Evolutionary conservation across 1,284 basidiomycete genomes (phyloP).

Genomic region (Thecaphora frezii): DNA sequence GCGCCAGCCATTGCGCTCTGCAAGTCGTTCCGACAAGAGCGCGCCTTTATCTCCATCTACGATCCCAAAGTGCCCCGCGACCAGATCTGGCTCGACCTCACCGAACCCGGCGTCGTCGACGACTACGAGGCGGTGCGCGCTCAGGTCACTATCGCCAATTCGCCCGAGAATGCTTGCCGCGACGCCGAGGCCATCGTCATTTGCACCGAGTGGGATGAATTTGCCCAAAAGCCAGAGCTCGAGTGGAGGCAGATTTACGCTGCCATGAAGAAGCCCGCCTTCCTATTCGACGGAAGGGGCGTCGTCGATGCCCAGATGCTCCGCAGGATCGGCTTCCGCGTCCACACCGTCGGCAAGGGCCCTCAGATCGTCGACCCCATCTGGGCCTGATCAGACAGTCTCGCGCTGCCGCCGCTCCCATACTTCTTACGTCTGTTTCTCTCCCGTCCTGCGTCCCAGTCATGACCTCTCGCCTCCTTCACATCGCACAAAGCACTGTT

Average conservation of each 20-base stretch:
- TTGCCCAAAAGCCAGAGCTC: conserved; percentile 66
- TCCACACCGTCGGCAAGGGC: conserved; percentile 62
- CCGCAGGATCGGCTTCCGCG: conserved; percentile 87
- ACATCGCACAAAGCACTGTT: too few species aligned
- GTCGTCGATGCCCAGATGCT: conserved; percentile 80
- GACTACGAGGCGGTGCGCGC: conserved; percentile 71
- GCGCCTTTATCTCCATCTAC: conserved; percentile 82
- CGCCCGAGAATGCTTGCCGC: conserved; percentile 83
- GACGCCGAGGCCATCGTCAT: conserved; percentile 89
- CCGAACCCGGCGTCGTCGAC: conserved; percentile 64
- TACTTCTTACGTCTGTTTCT: neutral
- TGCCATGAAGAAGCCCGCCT: conserved; percentile 83
- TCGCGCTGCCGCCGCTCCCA: too few species aligned
- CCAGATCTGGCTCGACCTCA: conserved; percentile 64
- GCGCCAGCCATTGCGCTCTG: conserved; percentile 93
- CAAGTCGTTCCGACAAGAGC: conserved; percentile 88
- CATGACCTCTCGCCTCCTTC: too few species aligned
- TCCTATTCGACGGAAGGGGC: conserved; percentile 80
- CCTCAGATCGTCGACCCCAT: conserved; percentile 54
- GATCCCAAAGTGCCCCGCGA: conserved; percentile 75
- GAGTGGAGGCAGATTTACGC: conserved; percentile 85
- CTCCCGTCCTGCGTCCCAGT: neutral
- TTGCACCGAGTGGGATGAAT: conserved; percentile 76
- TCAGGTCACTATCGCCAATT: conserved; percentile 75
- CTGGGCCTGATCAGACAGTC: conserved; percentile 36